Base-by-base conservation (phyloP, 805 yeast species). In the Suhomyces sp. region DNA sequence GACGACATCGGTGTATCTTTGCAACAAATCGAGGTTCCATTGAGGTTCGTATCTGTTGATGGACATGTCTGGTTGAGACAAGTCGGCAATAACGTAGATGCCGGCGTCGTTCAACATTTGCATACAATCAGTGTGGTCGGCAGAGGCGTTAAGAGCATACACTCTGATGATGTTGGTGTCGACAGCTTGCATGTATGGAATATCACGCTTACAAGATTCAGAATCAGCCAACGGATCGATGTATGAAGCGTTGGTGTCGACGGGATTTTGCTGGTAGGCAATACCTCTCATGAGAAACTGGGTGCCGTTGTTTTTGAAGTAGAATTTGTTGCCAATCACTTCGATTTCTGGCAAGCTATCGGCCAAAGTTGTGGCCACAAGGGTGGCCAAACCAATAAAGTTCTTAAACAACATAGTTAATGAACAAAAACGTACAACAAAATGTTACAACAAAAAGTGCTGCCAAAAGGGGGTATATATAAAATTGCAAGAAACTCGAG, bases 61-160 rank as follows among this genome's bases (percentile, higher is more conserved):
- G 49, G 91, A 82, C 17, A 68, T 53, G 49, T 69, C 75, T 58
- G 93, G 93, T 67, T 85, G 81, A 22, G 96, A 84, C 60, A 94
- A 80, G 72, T 94, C 99, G 40, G 96, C 85, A 62, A 94, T 73
- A 27, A 93, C 89, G 66, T 94, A 94, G 61, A 94, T 92, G 48
- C 97, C 97, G 51, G 93, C 96, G 22, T 87, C 88, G 55, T 77
- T 75, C 60, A 87, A 74, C 59, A 81, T 68, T 29, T 71, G 47
- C 90, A 87, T 84, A 79, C 94, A 87, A 47, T 77, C 78, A 48
- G 80, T 67, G 70, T 87, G 94, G 67, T 86, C 88, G 55, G 73
- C 61, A 40, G 80, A 63, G n/a, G 78, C 73, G 73, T 87, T 82
- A 50, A 87, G 71, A 43, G 93, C 90, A 64, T 87, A 87, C 33